Percentiles rank a stretch among this genome's conserved stretches.
Evolutionary conservation across 768 basidiomycete genomes (phyloP).

Genomic region (Cyathus striatus): DNA sequence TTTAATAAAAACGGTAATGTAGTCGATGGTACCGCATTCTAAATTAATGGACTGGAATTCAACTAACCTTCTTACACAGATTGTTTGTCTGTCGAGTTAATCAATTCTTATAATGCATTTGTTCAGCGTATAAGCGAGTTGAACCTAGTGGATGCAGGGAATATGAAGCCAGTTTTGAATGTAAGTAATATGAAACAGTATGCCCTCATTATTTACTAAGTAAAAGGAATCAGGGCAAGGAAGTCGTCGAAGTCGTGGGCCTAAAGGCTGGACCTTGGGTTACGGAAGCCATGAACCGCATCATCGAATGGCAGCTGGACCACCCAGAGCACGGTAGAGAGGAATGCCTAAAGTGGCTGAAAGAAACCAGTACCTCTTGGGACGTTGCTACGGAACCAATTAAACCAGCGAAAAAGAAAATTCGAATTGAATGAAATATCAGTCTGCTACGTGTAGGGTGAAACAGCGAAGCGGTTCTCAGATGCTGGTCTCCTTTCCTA

Average conservation of each 20-base stretch:
- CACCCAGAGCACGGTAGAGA: constrained; percentile 63
- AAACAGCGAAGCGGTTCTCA: no score
- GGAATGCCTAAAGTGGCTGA: constrained; percentile 68
- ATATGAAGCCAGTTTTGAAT: constrained; percentile 71
- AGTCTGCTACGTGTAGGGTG: no score
- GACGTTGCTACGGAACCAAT: no score
- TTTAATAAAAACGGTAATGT: constrained; percentile 34
- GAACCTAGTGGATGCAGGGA: constrained; percentile 51
- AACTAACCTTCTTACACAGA: no score
- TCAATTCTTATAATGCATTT: constrained; percentile 66
- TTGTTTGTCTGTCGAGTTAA: constrained; percentile 38
- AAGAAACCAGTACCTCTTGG: constrained; percentile 44
- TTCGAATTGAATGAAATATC: no score
- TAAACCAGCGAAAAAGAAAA: constrained; percentile 27
- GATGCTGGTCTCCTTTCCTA: no score
- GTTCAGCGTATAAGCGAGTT: constrained; percentile 55
- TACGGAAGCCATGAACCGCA: constrained; percentile 51
- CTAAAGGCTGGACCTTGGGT: constrained; percentile 68
- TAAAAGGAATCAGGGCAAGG: constrained; percentile 71
- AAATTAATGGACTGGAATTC: no score
- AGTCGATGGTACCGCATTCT: no score
- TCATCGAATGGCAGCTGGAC: constrained; percentile 84
- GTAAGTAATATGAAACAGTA: constrained; percentile 37
- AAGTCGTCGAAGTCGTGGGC: constrained; percentile 50
- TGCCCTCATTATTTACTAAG: not conserved